These are phyloP conservation scores for Syzygium malaccense DNA, from an alignment of 441 rosid species.

Conservation along the genomic window DNA sequence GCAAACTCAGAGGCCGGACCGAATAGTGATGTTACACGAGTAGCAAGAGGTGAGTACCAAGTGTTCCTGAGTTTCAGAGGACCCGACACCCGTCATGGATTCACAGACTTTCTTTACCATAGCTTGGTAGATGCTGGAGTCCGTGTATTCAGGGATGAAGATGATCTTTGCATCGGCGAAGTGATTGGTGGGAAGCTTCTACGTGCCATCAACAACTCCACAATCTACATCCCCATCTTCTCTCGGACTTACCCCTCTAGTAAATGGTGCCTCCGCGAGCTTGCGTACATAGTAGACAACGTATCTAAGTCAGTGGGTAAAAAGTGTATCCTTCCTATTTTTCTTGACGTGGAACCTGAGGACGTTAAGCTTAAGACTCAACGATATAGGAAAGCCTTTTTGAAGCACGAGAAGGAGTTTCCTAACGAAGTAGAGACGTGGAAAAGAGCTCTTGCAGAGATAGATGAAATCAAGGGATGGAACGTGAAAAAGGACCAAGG, in stretches of 20 bases:
- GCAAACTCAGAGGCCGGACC: neutral
- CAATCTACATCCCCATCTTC: neutral
- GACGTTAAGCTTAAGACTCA: neutral
- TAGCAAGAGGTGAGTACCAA: neutral
- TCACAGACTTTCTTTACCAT: neutral
- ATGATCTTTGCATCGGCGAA: neutral
- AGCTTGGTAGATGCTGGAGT: neutral
- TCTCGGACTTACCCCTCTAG: neutral
- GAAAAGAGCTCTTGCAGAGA: neutral
- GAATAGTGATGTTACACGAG: neutral
- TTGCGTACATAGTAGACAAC: neutral
- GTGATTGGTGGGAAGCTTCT: neutral
- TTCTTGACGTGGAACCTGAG: neutral
- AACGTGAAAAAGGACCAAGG: neutral
- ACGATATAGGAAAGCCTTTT: neutral
- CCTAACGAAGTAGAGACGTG: neutral
- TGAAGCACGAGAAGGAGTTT: neutral
- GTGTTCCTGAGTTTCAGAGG: neutral
- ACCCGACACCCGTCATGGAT: neutral
- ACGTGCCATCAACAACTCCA: neutral
- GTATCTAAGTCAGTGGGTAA: neutral
- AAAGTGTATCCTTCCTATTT: neutral
- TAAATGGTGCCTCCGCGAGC: neutral
- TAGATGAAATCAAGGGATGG: neutral
- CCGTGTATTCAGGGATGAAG: neutral